Base-by-base conservation (phyloP, 345 rosid genomes). In the Cardamine chenopodiifolia region DNA sequence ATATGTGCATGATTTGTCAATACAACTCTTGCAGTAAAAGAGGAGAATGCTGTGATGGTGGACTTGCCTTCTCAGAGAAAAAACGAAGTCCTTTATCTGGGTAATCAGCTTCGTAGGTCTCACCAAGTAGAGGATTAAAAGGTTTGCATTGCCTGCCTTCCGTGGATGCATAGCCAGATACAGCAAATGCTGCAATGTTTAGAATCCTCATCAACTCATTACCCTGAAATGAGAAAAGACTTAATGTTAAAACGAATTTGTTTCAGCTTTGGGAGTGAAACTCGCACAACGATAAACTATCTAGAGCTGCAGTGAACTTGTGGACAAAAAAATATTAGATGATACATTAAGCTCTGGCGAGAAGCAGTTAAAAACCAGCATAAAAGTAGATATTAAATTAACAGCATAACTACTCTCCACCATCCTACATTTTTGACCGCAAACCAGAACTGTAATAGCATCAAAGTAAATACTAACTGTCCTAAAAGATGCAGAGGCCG, bases 111-210 rank as follows among this genome's bases (percentile, higher is more conserved):
- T 96, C 99, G 42, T 92, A 96, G 29, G 99, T 96, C 82, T 96
- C 98, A 5, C 99, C 98, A 44, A 96, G 96, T 15, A 96, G 90
- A 76, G 99, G 99, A 77, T 95, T 95, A 78, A 95, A 95, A 55
- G 99, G 97, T 66, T 95, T 95, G 80, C 99, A 95, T 73, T 95
- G 98, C 72, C 98, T 83, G 40, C 99, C 99, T 86, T 92, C 97
- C 13, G 99, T 95, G 62, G 97, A 96, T 52, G 99, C 92, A 83
- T 96, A 96, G 53, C 98, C 97, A 74, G 99, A 96, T 67, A 96
- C 97, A 81, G 98, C 99, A 86, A 92, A 96, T 6, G 99, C 99
- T 58, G 97, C 99, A 66, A 92, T 80, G 72, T 92, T 86, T 71
- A 92, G 81, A 81, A 96, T 86, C 81, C 96, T 90, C 98, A 90